Base-by-base conservation (phyloP, 1,284 basidiomycete genomes). In the Rhodotorula sp. region DNA sequence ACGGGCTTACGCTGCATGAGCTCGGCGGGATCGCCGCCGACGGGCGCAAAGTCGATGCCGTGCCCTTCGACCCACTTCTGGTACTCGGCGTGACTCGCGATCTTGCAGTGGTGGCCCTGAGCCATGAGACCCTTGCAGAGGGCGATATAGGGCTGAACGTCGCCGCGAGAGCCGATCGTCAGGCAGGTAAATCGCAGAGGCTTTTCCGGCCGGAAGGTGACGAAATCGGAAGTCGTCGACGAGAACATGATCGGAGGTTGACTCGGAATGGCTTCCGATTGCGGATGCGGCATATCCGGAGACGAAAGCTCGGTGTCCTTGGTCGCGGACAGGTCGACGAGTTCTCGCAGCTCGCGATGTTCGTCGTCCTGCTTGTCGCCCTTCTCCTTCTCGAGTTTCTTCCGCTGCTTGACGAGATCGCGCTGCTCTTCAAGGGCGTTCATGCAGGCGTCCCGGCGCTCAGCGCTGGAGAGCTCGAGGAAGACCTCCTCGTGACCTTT, bases 401-500 rank as follows among this genome's bases (percentile, higher is more conserved):
- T 73, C 65, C 16, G 29, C n/a, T 65, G 70, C 68, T 86, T 85
- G n/a, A 88, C 83, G 58, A 87, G 87, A 67, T 95, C 93, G 79
- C 93, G 87, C 80, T 94, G 91, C 48, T 86, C 85, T 73, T 94
- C 88, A 59, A 99, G 84, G 23, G 93, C 84, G 5, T 81, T 81
- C 23, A 90, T 86, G 79, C 95, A 93, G 5, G 89, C 87, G 71
- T 89, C 86, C 48, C 94, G 87, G 64, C 91, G 89, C 65, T 91
- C 88, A 69, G 88, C 86, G 16, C 89, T 89, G 57, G 86, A 84
- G 79, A 99, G 96, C 82, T 98, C 96, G 77, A 98, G 90, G 84
- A 98, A 99, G 3, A 99, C 85, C 80, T 99, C 96, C 83, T 98
- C 96, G 80, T 97, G 91, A 0, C 96, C 96, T 78, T 91, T 91